Base-by-base conservation (phyloP, 2,329 filamentous ascomycete genomes). In the Talaromyces sp. region DNA sequence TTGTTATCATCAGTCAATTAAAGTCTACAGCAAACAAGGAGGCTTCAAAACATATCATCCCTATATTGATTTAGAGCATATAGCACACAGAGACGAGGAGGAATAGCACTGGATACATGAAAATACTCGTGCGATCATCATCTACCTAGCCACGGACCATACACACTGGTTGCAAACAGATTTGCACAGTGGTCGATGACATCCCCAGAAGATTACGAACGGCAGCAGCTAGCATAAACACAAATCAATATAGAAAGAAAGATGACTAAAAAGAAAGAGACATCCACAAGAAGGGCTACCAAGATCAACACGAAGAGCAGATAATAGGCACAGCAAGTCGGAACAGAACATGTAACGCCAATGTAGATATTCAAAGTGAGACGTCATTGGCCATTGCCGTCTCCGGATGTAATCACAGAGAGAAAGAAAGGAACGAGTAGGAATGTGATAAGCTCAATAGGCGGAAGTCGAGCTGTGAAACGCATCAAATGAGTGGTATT, bases 301-400 rank as follows among this genome's bases (percentile, higher is more conserved):
- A 63, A 63, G 62, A 63, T 63, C 56, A 63, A 68, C 61, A 66
- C 56, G 46, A 64, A 59, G 55, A 52, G 52, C 57, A 61, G 60
- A 65, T 33, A 60, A 50, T 28, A 58, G 58, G 35, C 18, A 60
- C 52, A 62, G 65, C 68, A 69, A 69, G 67, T 66, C 65, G 66
- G 60, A 58, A 65, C 59, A 59, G 62, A 55, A 50, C 57, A 52
- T 54, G 61, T 58, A 65, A 68, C 65, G 68, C 62, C 60, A 65
- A 68, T 62, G 65, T 65, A 65, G 23, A 66, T 61, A 63, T 55
- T 63, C 61, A 59, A 63, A 55, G 31, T 55, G 42, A 60, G 58
- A 57, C 57, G 40, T 44, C 52, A 31, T 18, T 46, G 52, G 44
- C 54, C 35, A 54, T 48, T 57, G 61, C 61, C 21, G 25, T 11